Conservation (phyloP, 1,284 basidiomycete species). For the Ceratobasidium sp. region DNA sequence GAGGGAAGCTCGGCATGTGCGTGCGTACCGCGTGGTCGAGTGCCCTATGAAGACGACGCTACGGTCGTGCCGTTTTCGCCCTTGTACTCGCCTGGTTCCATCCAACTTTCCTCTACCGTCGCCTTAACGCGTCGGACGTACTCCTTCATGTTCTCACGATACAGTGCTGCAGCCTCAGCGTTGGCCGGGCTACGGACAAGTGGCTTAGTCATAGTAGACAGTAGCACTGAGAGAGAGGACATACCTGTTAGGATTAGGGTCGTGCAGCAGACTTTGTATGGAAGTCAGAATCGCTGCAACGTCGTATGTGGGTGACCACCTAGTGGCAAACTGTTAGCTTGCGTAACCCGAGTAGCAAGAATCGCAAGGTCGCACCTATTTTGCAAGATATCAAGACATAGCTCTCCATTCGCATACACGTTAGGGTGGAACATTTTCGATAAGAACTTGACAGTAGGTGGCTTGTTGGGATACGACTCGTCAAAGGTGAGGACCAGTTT, state of each 20-base stretch:
- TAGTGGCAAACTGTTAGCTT: not conserved
- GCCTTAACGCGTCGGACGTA: conserved; percentile 92
- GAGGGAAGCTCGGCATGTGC: conserved; percentile 15
- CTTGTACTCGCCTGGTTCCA: conserved; percentile 60
- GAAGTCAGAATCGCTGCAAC: conserved; percentile 97
- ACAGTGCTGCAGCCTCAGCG: conserved; percentile 95
- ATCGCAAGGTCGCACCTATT: conserved; percentile 64
- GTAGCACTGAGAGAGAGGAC: conserved; percentile 44
- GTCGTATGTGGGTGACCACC: conserved; percentile 97
- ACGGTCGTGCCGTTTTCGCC: conserved; percentile 11
- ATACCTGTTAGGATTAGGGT: conserved; percentile 91
- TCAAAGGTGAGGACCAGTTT: conserved; percentile 95
- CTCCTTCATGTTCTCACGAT: conserved; percentile 98
- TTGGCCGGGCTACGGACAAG: conserved; percentile 82
- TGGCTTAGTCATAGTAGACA: conserved; percentile 23
- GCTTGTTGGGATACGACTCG: conserved; percentile 98
- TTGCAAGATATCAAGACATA: conserved; percentile 97
- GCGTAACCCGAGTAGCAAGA: not conserved
- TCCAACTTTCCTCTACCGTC: conserved; percentile 91
- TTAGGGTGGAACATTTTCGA: conserved; percentile 99
- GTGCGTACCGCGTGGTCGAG: not conserved
- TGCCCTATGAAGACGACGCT: conserved; percentile 17
- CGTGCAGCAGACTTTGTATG: conserved; percentile 94
- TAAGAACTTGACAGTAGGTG: conserved; percentile 96
- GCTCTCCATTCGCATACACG: conserved; percentile 97